phyloP scores from a whole-genome alignment of 2,329 filamentous ascomycete genomes.

The Colletotrichum filicis region DNA sequence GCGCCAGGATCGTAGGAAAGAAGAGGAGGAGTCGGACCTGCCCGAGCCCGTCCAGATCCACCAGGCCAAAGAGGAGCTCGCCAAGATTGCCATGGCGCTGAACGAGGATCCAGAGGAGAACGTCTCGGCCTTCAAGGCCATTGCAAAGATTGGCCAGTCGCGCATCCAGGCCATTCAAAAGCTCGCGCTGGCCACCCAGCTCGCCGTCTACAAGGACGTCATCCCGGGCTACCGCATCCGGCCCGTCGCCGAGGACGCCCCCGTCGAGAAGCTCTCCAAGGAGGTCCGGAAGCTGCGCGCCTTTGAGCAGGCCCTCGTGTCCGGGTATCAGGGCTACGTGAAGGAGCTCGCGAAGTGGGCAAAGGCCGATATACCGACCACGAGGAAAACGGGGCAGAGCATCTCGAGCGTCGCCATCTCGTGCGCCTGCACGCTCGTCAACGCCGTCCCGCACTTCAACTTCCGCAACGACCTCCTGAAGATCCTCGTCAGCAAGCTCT shows the following conservation, averaged over 20 bases:
- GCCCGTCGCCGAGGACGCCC: constrained; percentile 78
- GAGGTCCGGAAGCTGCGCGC: constrained; percentile 84
- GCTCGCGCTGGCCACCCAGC: constrained; percentile 85
- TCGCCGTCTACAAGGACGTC: constrained; percentile 92
- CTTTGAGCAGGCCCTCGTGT: constrained; percentile 89
- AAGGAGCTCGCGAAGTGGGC: constrained; percentile 77
- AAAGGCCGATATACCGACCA: constrained; percentile 60
- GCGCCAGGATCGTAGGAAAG: constrained; percentile 56
- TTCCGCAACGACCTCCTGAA: constrained; percentile 89
- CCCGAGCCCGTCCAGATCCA: constrained; percentile 83
- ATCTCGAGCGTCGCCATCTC: constrained; percentile 82
- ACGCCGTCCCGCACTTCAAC: constrained; percentile 94
- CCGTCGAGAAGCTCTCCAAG: constrained; percentile 86
- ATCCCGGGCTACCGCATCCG: constrained; percentile 97
- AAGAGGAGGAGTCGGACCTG: constrained; percentile 67
- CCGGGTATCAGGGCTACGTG: constrained; percentile 87
- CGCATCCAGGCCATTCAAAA: constrained; percentile 82
- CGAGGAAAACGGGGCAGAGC: constrained; percentile 53
- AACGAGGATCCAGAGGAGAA: constrained; percentile 97
- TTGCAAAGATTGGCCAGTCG: constrained; percentile 79
- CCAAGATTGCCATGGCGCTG: constrained; percentile 80
- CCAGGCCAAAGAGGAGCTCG: constrained; percentile 91
- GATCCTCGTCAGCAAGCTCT: constrained; percentile 87
- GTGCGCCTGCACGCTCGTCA: constrained; percentile 85
- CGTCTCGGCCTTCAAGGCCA: constrained; percentile 78